phyloP scores from a whole-genome alignment of 2,329 filamentous ascomycete genomes.

The Teratosphaeria zuluensis region DNA sequence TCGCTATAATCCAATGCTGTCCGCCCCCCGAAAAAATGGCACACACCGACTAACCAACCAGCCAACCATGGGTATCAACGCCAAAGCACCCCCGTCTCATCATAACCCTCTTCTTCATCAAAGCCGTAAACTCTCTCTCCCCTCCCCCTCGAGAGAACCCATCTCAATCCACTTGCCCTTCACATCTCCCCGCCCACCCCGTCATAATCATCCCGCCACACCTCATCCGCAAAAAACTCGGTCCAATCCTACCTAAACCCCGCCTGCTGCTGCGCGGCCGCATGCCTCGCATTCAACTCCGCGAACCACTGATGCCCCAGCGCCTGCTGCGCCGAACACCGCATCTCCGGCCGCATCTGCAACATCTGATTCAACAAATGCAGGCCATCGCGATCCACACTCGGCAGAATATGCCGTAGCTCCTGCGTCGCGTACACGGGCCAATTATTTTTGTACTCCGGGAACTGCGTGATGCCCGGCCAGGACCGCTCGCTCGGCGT shows the following conservation, averaged over 20 bases:
- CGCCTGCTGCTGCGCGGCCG: neutral
- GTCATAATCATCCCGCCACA: no score
- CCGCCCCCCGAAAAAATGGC: neutral
- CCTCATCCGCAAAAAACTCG: no score
- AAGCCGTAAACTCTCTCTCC: no score
- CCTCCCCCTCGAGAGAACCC: no score
- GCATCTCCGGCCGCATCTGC: conserved; percentile 81
- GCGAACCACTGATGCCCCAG: conserved; percentile 88
- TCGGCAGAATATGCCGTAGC: conserved; percentile 72
- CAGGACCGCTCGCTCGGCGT: conserved; percentile 91
- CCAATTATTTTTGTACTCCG: conserved; percentile 96
- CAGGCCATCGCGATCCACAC: conserved; percentile 79
- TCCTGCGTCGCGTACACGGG: conserved; percentile 92
- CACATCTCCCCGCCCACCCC: neutral
- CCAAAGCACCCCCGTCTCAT: neutral
- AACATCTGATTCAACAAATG: conserved; percentile 85
- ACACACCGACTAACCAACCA: neutral
- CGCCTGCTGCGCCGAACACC: conserved; percentile 78
- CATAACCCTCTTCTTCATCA: neutral
- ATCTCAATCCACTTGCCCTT: no score
- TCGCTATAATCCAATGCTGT: neutral
- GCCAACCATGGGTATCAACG: neutral
- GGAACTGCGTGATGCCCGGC: conserved; percentile 88
- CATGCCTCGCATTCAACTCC: conserved; percentile 41
- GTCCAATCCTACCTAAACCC: neutral